Evolutionary conservation across 192 early-diverging fungal genomes (phyloP).

Genomic region (Allomyces arbusculus): DNA sequence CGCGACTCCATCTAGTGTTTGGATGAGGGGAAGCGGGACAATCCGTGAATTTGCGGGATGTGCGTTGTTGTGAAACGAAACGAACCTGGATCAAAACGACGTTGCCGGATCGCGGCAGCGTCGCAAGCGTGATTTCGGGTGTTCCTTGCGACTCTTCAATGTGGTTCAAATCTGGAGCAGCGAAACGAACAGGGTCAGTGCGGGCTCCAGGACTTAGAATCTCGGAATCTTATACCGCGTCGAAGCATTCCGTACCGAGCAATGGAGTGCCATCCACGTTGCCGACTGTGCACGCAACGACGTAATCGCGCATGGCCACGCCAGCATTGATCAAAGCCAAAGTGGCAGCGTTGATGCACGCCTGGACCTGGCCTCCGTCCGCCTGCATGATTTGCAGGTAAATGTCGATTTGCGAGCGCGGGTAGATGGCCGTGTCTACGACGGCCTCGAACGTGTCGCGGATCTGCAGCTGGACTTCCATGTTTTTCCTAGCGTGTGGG

Average conservation of each 20-base stretch:
- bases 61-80: neutral
- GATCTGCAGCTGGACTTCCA: slow-evolving; percentile 13
- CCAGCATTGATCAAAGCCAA: slow-evolving; percentile 65
- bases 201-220: neutral
- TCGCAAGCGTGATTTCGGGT: slow-evolving; percentile 71
- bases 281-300: slow-evolving; percentile 73
- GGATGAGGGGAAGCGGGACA: too few species aligned
- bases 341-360: slow-evolving; percentile 66
- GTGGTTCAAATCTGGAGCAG: slow-evolving; percentile 48
- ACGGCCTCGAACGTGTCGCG: slow-evolving; percentile 84
- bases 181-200: slow-evolving; percentile 3
- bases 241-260: slow-evolving; percentile 21
- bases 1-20: slow-evolving; percentile 58
- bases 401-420: slow-evolving; percentile 81
- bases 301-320: slow-evolving; percentile 62
- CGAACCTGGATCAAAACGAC: slow-evolving; percentile 53
- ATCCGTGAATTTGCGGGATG: neutral
- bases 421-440: slow-evolving; percentile 47
- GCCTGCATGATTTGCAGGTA: slow-evolving; percentile 80
- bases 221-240: neutral
- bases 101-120: slow-evolving; percentile 62
- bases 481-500: neutral
- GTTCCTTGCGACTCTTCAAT: slow-evolving; percentile 72
- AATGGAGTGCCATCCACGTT: slow-evolving; percentile 54
- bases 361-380: slow-evolving; percentile 66